Conservation (phyloP, 805 yeast species). For the Barnettozyma vustinii region DNA sequence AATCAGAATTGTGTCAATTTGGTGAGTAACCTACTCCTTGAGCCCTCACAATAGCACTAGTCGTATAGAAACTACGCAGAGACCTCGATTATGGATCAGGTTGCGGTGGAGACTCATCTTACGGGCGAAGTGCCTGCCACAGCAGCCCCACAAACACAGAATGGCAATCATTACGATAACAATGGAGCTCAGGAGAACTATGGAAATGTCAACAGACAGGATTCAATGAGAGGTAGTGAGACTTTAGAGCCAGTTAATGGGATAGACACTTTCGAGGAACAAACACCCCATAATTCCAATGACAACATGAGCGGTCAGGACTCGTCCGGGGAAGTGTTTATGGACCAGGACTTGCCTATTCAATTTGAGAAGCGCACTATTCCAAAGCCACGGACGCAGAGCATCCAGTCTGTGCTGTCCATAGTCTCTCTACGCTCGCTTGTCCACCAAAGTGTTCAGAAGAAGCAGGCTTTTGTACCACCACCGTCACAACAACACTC, state of each 20-base stretch:
- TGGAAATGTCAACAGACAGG: neutral
- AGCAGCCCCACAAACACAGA: neutral
- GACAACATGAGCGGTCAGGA: conserved; percentile 25
- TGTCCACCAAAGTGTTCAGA: conserved; percentile 25
- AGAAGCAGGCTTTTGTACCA: conserved; percentile 10
- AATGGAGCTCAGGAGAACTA: neutral
- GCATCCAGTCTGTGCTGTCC: conserved; percentile 37
- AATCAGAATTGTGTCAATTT: conserved; percentile 4
- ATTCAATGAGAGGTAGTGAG: neutral
- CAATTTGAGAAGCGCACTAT: conserved; percentile 63
- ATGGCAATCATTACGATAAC: neutral
- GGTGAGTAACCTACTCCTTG: neutral
- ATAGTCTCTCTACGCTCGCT: conserved; percentile 58
- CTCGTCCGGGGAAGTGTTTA: conserved; percentile 30
- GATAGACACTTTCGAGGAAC: neutral
- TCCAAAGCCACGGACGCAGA: conserved; percentile 33
- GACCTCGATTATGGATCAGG: neutral
- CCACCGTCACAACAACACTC: conserved; percentile 13
- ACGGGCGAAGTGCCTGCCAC: neutral
- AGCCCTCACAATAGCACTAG: neutral
- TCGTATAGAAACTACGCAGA: neutral
- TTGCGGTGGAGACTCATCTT: neutral
- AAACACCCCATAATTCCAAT: conserved; percentile 19
- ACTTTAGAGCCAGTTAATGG: neutral
- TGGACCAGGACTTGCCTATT: conserved; percentile 68